Conservation (phyloP, 2,329 filamentous ascomycete genomes). For the Colletotrichum spaethianum region DNA sequence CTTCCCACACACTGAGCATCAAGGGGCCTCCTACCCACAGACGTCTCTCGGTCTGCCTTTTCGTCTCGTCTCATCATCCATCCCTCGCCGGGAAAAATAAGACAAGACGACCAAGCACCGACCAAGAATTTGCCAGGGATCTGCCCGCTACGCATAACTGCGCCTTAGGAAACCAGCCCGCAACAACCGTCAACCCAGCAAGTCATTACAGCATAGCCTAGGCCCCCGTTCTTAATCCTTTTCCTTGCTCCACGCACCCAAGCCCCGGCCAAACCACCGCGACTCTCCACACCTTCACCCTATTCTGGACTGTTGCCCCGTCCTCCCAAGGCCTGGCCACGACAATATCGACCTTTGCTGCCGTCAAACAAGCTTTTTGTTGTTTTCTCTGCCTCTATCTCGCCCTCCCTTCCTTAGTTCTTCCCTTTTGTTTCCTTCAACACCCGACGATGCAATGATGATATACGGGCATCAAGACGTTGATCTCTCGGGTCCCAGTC, state of each 20-base stretch:
- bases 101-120: conserved; percentile 40
- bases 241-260: conserved; percentile 27
- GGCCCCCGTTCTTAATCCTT: conserved; percentile 9
- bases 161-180: conserved; percentile 8
- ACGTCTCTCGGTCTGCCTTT: conserved; percentile 27
- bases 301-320: conserved; percentile 35
- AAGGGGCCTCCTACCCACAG: conserved; percentile 39
- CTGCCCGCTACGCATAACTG: conserved; percentile 32
- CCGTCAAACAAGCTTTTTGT: conserved; percentile 38
- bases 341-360: conserved; percentile 25
- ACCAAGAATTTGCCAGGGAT: conserved; percentile 37
- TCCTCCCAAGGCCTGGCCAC: conserved; percentile 25
- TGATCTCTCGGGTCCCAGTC: conserved; percentile 39
- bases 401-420: not conserved
- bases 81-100: conserved; percentile 23
- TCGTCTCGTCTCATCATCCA: conserved; percentile 40
- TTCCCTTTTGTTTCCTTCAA: conserved; percentile 16
- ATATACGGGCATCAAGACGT: conserved; percentile 42
- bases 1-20: conserved; percentile 38
- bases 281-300: conserved; percentile 11
- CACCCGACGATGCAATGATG: conserved; percentile 39
- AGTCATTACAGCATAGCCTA: conserved; percentile 27
- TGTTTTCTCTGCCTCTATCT: conserved; percentile 9
- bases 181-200: conserved; percentile 14
- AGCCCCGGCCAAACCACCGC: conserved; percentile 1